These are phyloP conservation scores for Paramecium caudatum DNA, from an alignment of 73 alveolate species.

Conservation along the genomic window DNA sequence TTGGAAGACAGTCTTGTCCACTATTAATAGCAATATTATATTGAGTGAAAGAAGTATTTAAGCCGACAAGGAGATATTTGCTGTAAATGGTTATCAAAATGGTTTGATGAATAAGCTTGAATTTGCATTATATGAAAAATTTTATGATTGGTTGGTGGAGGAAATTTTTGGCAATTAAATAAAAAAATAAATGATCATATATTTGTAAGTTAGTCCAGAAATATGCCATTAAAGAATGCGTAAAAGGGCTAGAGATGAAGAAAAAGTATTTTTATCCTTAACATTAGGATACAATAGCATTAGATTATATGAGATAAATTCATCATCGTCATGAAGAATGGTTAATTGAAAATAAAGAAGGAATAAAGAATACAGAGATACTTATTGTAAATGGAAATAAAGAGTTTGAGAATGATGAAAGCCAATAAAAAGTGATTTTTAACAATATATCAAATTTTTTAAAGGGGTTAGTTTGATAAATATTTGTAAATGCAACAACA, in stretches of 20 bases:
- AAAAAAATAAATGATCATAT: constrained; percentile 26
- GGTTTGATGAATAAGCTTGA: constrained; percentile 45
- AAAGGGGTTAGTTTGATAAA: background rate
- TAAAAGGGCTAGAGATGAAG: constrained; percentile 68
- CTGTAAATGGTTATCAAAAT: constrained; percentile 58
- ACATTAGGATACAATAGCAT: constrained; percentile 10
- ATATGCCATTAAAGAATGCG: constrained; percentile 16
- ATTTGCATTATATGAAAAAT: constrained; percentile 23
- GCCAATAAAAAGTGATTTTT: background rate
- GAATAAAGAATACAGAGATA: background rate
- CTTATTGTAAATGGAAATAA: constrained; percentile 45
- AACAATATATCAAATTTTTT: background rate
- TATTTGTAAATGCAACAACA: background rate
- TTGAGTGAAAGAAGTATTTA: constrained; percentile 47
- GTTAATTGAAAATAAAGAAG: background rate
- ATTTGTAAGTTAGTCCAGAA: constrained; percentile 37
- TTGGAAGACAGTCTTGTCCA: constrained; percentile 43
- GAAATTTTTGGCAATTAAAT: constrained; percentile 18
- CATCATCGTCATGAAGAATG: constrained; percentile 68
- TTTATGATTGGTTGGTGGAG: constrained; percentile 50
- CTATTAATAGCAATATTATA: constrained; percentile 15
- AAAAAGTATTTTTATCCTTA: constrained; percentile 26
- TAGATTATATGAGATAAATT: constrained; percentile 30
- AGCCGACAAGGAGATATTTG: constrained; percentile 51
- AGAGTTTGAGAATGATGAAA: constrained; percentile 25